Conservation (phyloP, 345 rosid species). For the Acer negundo region DNA sequence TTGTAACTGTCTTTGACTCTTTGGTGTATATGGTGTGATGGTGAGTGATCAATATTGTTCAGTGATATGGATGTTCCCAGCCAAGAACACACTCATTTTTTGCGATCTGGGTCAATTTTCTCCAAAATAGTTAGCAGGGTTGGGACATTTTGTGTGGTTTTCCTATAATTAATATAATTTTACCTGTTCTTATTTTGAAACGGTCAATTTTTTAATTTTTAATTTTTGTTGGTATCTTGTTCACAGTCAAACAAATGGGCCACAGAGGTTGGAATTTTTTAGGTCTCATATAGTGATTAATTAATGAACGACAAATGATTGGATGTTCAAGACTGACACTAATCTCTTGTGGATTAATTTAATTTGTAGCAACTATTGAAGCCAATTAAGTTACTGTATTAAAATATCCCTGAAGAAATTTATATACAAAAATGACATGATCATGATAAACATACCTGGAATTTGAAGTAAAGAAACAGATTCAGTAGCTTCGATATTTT, state of each 20-base stretch:
- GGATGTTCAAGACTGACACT: constrained; percentile 11
- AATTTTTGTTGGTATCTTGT: constrained; percentile 2
- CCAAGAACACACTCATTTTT: not conserved
- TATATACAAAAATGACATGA: not conserved
- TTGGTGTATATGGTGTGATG: not conserved
- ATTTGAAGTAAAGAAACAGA: constrained; percentile 47
- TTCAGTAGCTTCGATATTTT: constrained; percentile 35
- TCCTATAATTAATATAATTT: not conserved
- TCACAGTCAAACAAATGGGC: constrained; percentile 5
- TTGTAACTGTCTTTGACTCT: not conserved
- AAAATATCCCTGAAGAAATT: not conserved
- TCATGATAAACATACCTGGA: constrained; percentile 35
- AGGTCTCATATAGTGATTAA: constrained; percentile 5
- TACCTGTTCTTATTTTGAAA: not conserved
- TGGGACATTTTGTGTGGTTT: not conserved
- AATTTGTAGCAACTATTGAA: too few relatives aligned
- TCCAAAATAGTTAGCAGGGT: not conserved
- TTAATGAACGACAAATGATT: constrained; percentile 8
- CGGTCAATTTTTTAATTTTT: not conserved
- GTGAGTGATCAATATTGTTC: not conserved
- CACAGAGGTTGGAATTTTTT: not conserved
- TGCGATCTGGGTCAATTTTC: not conserved
- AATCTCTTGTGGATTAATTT: not conserved
- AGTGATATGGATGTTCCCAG: not conserved
- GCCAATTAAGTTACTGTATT: not conserved